Evolutionary conservation across 257 asterid species (phyloP), one percentile per base, ranked within the genome.

Genomic region (Gynochthodes officinalis): DNA sequence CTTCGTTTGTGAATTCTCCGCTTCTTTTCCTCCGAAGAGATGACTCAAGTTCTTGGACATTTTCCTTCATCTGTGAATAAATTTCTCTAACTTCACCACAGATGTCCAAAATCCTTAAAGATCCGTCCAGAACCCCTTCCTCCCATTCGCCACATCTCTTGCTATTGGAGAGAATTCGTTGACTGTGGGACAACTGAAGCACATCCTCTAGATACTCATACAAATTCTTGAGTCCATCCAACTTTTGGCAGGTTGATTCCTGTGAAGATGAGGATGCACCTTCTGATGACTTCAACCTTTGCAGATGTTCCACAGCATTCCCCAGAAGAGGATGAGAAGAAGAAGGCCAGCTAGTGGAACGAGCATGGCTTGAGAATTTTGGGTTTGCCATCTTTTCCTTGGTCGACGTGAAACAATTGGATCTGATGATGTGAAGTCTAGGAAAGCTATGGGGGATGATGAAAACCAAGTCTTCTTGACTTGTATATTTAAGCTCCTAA

Each of bases 141-240:
- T 59, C 21, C 77, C 67, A 59, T 50, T 48, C 67, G 13, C 42
- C 48, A 12, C 52, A 19, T 58, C 66, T 28, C 19, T 79, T 40
- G 46, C 4, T 52, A 1, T 48, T 30, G 37, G 80, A 46, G 32
- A 81, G 74, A 8, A 63, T 30, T 37, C 75, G 84, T 59, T 78
- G 88, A 74, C 72, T 28, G 3, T 76, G 64, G 21, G 89, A 82
- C 52, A 84, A 61, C 63, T 72, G 84, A 27, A 85, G 77, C 37
- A 81, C 15, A 67, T 69, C 73, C 5, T 78, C 74, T 32, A 86
- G 39, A 40, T 28, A 71, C 11, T 81, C 77, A 12, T 83, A 84
- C 55, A 87, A 55, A 9, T 73, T 74, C 76, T 23, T 74, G 43
- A 87, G 84, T 55, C 78, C 77, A 64, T 78, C 79, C 84, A 87